Conservation (phyloP, 345 rosid species). For the Heritiera littoralis region DNA sequence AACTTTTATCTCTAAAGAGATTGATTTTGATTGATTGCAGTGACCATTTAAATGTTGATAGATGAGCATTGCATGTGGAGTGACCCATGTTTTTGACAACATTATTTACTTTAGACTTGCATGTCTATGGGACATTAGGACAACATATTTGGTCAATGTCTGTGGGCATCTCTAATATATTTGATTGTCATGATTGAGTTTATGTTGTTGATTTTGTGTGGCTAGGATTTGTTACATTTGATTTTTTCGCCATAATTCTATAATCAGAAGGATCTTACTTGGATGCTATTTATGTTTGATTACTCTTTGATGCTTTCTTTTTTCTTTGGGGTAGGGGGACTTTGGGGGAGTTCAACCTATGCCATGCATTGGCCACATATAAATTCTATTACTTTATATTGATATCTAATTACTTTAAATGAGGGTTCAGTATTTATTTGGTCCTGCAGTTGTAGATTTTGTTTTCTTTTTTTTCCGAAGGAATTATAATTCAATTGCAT, state of each 20-base stretch:
- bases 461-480: neutral
- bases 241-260: constrained; percentile 3
- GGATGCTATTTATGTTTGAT: neutral
- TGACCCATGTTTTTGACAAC: constrained; percentile 29
- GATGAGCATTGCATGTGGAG: constrained; percentile 31
- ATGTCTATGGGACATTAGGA: constrained; percentile 28
- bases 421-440: neutral
- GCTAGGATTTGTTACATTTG: neutral
- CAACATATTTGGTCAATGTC: constrained; percentile 27
- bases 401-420: neutral
- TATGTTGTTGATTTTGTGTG: constrained; percentile 14
- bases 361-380: neutral
- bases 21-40: constrained; percentile 2
- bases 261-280: neutral
- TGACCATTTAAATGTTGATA: neutral
- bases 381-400: neutral
- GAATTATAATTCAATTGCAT: neutral
- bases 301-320: neutral
- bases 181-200: constrained; percentile 4
- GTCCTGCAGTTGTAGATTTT: neutral
- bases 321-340: neutral
- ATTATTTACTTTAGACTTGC: constrained; percentile 16
- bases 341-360: neutral
- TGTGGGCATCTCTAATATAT: neutral
- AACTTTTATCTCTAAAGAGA: neutral